Base-by-base conservation (phyloP, 1,284 basidiomycete species). In the Volvariella surrecta region DNA sequence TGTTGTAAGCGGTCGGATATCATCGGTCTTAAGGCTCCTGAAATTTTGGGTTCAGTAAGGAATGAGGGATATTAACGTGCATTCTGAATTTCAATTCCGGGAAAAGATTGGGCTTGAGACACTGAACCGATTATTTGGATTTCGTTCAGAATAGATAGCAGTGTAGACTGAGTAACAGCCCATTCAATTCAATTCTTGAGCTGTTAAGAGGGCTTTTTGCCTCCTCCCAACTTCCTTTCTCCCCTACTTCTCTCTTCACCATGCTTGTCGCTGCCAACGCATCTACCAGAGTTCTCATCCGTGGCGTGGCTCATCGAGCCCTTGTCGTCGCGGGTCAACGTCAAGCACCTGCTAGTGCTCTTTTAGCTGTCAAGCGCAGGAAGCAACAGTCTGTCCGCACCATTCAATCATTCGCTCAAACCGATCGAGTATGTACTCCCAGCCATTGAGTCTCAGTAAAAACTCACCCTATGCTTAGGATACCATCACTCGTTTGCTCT, bases 401-500 rank as follows among this genome's bases (percentile, higher is more conserved):
- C 35, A 63, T 79, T 39, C 71, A 77, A 48, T 71, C 71, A 42
- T 65, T 70, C 46, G 72, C 74, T 3, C 76, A 79, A 55, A 77
- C 76, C 4, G 77, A 80, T 61, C 62, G 77, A 52, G 77, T 79
- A 53, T 28, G 64, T 56, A n/a, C 37, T 53, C 31, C n/a, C n/a
- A n/a, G n/a, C n/a, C n/a, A n/a, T 45, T 15, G 40, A 28, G 9
- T 43, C 16, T 39, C 35, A 42, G 11, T 35, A 30, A 24, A 19
- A 37, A 28, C 7, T 40, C 18, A 31, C 39, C 45, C 44, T 34
- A 42, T 24, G 22, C 44, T 15, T 45, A 93, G 90, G 90, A 94
- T 58, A 94, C 90, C 2, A 94, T 94, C 54, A 91, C 91, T 43
- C 84, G 93, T 42, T 72, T 97, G 16, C 75, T 97, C 35, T 96